Conservation (phyloP, 2,329 filamentous ascomycete genomes). For the Blastomyces silverae region DNA sequence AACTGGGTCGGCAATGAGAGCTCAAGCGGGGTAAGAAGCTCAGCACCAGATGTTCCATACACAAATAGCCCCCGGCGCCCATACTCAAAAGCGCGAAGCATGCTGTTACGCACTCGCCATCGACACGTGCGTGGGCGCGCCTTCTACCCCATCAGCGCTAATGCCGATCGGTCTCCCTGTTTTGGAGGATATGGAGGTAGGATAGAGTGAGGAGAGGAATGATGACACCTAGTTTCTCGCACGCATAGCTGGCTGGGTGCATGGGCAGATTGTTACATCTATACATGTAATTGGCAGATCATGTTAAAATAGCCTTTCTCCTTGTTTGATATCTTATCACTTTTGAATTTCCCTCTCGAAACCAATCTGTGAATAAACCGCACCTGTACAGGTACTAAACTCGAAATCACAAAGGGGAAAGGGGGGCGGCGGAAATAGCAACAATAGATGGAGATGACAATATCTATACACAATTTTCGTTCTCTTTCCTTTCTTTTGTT, state of each 20-base stretch:
- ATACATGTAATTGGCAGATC: not conserved
- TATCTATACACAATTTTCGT: not conserved
- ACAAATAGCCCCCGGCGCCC: not conserved
- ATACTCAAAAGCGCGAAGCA: not conserved
- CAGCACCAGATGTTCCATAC: not conserved
- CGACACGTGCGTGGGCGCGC: not conserved
- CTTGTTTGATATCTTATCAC: not conserved
- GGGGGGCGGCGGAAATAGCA: not conserved
- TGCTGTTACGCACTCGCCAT: not conserved
- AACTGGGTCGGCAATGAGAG: not conserved
- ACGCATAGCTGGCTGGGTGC: not conserved
- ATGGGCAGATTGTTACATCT: not conserved
- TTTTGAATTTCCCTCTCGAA: not conserved
- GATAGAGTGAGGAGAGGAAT: too few relatives aligned
- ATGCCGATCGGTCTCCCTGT: not conserved
- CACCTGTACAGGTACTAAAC: not conserved
- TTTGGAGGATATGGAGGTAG: not conserved
- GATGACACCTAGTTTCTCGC: not conserved
- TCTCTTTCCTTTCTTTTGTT: not conserved
- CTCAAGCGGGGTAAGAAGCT: not conserved
- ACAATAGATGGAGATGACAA: not conserved
- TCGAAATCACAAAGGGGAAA: not conserved
- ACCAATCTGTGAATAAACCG: not conserved
- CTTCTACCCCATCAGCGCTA: not conserved
- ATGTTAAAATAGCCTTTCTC: not conserved